Evolutionary conservation across 768 basidiomycete genomes (phyloP).

Genomic region (Rhodosporidiobolus sp.): DNA sequence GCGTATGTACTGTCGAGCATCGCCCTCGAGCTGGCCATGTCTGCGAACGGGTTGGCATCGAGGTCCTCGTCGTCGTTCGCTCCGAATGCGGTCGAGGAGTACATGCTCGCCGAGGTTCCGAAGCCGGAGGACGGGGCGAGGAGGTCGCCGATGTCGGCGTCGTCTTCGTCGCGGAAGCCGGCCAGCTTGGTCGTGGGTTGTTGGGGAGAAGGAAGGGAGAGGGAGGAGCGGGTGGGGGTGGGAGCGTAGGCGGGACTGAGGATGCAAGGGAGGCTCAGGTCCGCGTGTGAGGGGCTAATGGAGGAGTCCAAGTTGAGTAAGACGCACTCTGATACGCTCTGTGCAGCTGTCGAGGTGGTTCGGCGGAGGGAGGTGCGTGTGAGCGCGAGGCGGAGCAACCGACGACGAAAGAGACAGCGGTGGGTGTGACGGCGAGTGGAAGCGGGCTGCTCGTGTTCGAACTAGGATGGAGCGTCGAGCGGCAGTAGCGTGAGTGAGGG

Average conservation of each 20-base stretch:
- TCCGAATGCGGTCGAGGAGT: slow-evolving; percentile 4
- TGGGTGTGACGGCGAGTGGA: no score
- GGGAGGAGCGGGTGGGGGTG: not conserved
- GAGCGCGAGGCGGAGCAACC: no score
- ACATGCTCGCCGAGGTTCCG: not conserved
- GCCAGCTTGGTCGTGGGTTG: not conserved
- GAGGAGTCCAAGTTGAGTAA: no score
- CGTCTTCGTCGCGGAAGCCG: slow-evolving; percentile 26
- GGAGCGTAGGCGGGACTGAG: not conserved
- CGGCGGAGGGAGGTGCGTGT: no score
- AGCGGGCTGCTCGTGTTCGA: no score
- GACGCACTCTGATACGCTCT: no score
- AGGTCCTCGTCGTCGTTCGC: slow-evolving; percentile 22
- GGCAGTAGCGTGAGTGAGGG: no score
- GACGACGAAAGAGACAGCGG: no score
- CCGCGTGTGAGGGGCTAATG: no score
- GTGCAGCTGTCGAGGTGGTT: no score
- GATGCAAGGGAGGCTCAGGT: no score
- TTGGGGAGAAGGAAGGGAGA: not conserved
- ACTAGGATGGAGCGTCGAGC: no score
- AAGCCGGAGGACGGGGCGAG: slow-evolving; percentile 10
- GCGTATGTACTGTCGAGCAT: not conserved
- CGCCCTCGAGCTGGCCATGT: slow-evolving; percentile 17
- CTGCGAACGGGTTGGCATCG: slow-evolving; percentile 32
- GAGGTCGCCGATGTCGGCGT: slow-evolving; percentile 27